Evolutionary conservation across 139 green algal species (phyloP).

Genomic region (Closterium sp.): DNA sequence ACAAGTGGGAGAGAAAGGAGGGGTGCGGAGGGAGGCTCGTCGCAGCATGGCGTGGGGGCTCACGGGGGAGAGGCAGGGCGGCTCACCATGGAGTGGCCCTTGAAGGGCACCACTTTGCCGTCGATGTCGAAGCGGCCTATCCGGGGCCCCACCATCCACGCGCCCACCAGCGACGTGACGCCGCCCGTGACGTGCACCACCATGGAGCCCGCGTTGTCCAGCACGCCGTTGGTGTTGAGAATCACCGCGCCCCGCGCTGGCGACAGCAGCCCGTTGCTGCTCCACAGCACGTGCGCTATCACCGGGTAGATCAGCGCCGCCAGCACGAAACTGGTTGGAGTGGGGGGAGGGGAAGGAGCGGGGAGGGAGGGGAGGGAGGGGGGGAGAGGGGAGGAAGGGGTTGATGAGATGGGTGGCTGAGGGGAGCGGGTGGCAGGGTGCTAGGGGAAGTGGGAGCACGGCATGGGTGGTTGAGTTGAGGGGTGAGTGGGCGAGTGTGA

Average conservation of each 20-base stretch:
- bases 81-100: slow-evolving; percentile 62
- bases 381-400: not conserved
- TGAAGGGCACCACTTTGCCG: slow-evolving; percentile 69
- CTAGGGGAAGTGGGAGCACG: not conserved
- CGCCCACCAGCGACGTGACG: slow-evolving; percentile 74
- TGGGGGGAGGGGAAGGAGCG: not conserved
- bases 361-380: not conserved
- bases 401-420: not conserved
- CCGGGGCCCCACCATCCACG: slow-evolving; percentile 79
- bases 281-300: slow-evolving; percentile 69
- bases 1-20: not conserved
- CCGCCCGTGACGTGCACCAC: slow-evolving; percentile 72
- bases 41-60: not conserved
- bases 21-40: no score
- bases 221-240: slow-evolving; percentile 53
- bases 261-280: slow-evolving; percentile 61
- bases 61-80: slow-evolving; percentile 11
- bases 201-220: slow-evolving; percentile 75
- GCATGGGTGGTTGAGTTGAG: not conserved
- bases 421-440: slow-evolving; percentile 2
- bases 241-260: slow-evolving; percentile 36
- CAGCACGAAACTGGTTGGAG: slow-evolving; percentile 57
- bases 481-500: not conserved
- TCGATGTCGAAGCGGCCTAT: slow-evolving; percentile 84
- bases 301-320: slow-evolving; percentile 72